Evolutionary conservation across 176 grass and related monocot species (phyloP).

Genomic region (Thalia dealbata): DNA sequence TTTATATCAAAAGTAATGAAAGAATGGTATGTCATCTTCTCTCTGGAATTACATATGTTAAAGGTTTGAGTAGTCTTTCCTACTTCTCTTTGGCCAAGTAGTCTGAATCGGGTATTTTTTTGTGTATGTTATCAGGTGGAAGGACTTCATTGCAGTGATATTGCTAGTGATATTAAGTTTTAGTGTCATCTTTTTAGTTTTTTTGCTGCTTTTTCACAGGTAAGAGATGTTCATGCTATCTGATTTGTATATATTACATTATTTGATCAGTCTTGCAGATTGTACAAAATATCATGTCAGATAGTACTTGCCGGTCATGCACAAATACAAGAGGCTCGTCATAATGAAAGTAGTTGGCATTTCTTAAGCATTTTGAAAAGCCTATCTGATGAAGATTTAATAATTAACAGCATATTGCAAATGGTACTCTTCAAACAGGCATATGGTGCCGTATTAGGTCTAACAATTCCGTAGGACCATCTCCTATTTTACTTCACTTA

Average conservation of each 20-base stretch:
- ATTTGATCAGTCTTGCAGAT: too few relatives aligned
- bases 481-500: neutral
- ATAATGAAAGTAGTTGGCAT: neutral
- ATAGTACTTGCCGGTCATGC: too few relatives aligned
- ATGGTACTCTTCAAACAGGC: neutral
- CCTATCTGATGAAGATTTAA: neutral
- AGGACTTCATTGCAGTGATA: constrained; percentile 20
- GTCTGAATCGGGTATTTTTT: too few relatives aligned
- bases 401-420: neutral
- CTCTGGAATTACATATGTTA: constrained; percentile 2
- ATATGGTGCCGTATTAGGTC: neutral
- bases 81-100: neutral
- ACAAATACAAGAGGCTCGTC: neutral
- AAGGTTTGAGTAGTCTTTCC: neutral
- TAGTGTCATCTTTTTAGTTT: constrained; percentile 21
- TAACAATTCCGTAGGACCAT: neutral
- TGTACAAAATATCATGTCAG: too few relatives aligned
- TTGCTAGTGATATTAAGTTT: constrained; percentile 26
- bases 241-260: neutral
- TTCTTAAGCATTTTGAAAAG: too few relatives aligned
- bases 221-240: constrained; percentile 15
- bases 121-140: constrained; percentile 30
- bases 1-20: constrained; percentile 25
- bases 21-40: constrained; percentile 23
- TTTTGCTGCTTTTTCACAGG: constrained; percentile 35